Evolutionary conservation across 2,329 filamentous ascomycete species (phyloP), one percentile per base, ranked within the genome.

Genomic region (Stachybotrys echinatus): DNA sequence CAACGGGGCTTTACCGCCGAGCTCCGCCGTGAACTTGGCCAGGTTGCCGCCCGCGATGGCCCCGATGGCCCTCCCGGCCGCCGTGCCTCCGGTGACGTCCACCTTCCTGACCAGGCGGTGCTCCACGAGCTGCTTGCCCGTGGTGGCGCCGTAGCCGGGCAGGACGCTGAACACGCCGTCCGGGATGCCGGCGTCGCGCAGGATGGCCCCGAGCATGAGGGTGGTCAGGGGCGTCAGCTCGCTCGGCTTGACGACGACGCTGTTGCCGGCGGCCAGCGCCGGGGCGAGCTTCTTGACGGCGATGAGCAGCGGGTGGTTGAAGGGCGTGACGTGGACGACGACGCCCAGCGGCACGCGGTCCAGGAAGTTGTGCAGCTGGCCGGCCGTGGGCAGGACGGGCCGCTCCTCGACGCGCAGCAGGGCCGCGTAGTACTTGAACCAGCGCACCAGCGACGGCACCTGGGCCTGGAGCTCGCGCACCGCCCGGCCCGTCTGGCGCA

Each of bases 31-130:
- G 57, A 84, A 84, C 58, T 83, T 80, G 62, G 85, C 84, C 57
- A 89, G 68, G 66, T 88, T 88, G 54, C 75, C 77, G 40, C 81
- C 79, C 22, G 80, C 84, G 39, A 85, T 76, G 42, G 81, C 74
- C 54, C 87, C 84, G 59, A 90, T 87, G 34, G 80, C 78, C 50
- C 83, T 75, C 5, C 85, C 87, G 18, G 86, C 83, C n/a, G 72
- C 70, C 20, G 86, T 89, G n/a, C 85, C 86, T 42, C 87, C 87
- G 37, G 87, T 90, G 58, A 91, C 84, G 56, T 88, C 86, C 50
- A 90, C 79, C 71, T 89, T 89, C 66, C 80, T 70, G 2, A 79
- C 68, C 2, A 75, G 64, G 2, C 65, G 65, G 50, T 79, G 85
- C 23, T 77, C 65, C 12, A 76, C 77, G 4, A 84, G 72, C 0